Percentiles rank a stretch among this genome's conserved stretches.
These are phyloP conservation scores for Cicer arietinum DNA, from an alignment of 306 rosid species.

Conservation along the genomic window DNA sequence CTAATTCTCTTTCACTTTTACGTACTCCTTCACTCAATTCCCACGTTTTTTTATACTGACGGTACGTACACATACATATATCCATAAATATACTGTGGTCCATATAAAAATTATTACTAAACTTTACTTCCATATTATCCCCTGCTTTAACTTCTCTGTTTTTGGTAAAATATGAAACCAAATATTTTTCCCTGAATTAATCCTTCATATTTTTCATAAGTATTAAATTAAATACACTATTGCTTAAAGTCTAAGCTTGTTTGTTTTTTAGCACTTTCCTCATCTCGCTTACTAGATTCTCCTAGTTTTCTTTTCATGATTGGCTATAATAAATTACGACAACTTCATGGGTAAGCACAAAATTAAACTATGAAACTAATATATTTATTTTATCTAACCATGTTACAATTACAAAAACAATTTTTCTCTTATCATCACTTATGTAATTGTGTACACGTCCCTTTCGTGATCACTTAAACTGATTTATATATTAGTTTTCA, in stretches of 20 bases:
- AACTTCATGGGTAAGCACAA: neutral
- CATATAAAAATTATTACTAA: slow-evolving; percentile 10
- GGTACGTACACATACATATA: slow-evolving; percentile 41
- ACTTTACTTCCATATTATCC: slow-evolving; percentile 19
- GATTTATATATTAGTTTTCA: neutral
- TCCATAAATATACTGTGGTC: slow-evolving; percentile 10
- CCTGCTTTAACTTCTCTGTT: slow-evolving; percentile 38
- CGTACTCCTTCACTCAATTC: neutral
- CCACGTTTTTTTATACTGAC: slow-evolving; percentile 41
- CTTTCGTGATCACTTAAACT: neutral
- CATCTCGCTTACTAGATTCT: slow-evolving; percentile 37
- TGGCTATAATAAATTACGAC: neutral
- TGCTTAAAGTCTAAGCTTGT: slow-evolving; percentile 13
- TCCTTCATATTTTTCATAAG: neutral
- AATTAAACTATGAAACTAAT: neutral
- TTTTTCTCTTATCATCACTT: neutral
- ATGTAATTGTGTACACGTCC: neutral
- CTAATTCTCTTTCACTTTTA: neutral
- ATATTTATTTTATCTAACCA: neutral
- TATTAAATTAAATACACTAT: neutral
- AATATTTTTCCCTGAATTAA: neutral
- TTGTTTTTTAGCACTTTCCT: neutral
- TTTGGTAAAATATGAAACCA: neutral
- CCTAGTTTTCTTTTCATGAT: neutral
- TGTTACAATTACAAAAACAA: slow-evolving; percentile 5